phyloP scores from a whole-genome alignment of 805 yeast species.

The Wickerhamomyces xylosicus region DNA sequence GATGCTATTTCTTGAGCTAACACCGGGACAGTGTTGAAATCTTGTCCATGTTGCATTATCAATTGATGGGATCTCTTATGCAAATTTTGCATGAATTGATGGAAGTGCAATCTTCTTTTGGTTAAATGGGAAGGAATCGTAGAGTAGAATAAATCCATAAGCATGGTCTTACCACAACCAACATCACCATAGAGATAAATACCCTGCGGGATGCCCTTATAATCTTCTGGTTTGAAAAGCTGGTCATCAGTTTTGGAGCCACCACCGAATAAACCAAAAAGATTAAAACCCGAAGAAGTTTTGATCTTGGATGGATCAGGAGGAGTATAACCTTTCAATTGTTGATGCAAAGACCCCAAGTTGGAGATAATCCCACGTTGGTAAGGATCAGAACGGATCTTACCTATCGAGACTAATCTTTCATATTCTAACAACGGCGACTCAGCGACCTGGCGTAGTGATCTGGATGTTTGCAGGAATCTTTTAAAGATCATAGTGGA shows the following conservation, averaged over 20 bases:
- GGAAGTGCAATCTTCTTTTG: slow-evolving; percentile 83
- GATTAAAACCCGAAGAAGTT: slow-evolving; percentile 36
- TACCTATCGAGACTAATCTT: slow-evolving; percentile 34
- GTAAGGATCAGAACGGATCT: slow-evolving; percentile 61
- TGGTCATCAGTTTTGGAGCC: slow-evolving; percentile 6
- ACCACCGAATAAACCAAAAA: slow-evolving; percentile 20
- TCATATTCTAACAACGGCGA: slow-evolving; percentile 46
- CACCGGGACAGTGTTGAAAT: slow-evolving; percentile 73
- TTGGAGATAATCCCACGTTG: slow-evolving; percentile 66
- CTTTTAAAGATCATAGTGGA: not conserved
- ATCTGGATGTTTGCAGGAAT: slow-evolving; percentile 5
- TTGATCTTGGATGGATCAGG: slow-evolving; percentile 47
- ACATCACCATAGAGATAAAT: slow-evolving; percentile 94
- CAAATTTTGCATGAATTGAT: slow-evolving; percentile 90
- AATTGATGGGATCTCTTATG: slow-evolving; percentile 83
- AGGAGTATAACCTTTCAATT: slow-evolving; percentile 48
- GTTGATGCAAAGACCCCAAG: slow-evolving; percentile 48
- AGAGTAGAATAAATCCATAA: slow-evolving; percentile 88
- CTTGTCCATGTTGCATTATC: slow-evolving; percentile 52
- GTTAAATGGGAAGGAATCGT: slow-evolving; percentile 74
- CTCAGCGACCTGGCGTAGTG: slow-evolving; percentile 5
- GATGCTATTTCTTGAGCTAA: slow-evolving; percentile 78
- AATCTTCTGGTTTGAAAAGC: slow-evolving; percentile 17
- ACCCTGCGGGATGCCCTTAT: slow-evolving; percentile 55
- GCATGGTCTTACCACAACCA: slow-evolving; percentile 97